Evolutionary conservation across 805 yeast genomes (phyloP).

Genomic region (Candida saitoana): DNA sequence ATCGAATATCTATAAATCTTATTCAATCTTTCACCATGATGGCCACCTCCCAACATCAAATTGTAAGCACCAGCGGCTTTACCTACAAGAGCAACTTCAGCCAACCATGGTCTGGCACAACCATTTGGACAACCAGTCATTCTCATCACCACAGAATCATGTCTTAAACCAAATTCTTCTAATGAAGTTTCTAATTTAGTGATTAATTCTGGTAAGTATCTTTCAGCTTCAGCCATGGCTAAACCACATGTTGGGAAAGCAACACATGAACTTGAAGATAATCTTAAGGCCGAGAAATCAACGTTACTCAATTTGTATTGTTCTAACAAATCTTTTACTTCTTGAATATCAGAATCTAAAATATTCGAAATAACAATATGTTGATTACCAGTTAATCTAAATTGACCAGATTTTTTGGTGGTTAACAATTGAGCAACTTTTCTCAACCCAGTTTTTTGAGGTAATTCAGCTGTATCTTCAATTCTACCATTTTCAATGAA

Average conservation of each 20-base stretch:
- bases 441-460: conserved; percentile 82
- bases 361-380: conserved; percentile 77
- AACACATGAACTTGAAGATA: conserved; percentile 94
- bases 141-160: conserved; percentile 92
- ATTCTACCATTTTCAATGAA: conserved; percentile 96
- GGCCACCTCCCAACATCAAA: conserved; percentile 93
- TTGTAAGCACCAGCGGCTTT: conserved; percentile 93
- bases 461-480: conserved; percentile 85
- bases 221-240: conserved; percentile 98
- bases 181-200: conserved; percentile 78
- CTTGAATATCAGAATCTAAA: conserved; percentile 60
- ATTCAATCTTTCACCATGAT: conserved; percentile 87
- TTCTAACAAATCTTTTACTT: conserved; percentile 59
- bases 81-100: conserved; percentile 93
- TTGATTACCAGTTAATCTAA: conserved; percentile 94
- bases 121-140: conserved; percentile 99
- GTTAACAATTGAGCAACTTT: conserved; percentile 70
- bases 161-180: conserved; percentile 90
- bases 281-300: conserved; percentile 75
- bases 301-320: conserved; percentile 81
- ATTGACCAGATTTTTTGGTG: conserved; percentile 65
- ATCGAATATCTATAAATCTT: conserved; percentile 84
- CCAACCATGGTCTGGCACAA: conserved; percentile 97
- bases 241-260: conserved; percentile 98
- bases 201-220: conserved; percentile 80